Evolutionary conservation across 2,329 filamentous ascomycete species (phyloP).

Genomic region (Ophiocordyceps sinensis): DNA sequence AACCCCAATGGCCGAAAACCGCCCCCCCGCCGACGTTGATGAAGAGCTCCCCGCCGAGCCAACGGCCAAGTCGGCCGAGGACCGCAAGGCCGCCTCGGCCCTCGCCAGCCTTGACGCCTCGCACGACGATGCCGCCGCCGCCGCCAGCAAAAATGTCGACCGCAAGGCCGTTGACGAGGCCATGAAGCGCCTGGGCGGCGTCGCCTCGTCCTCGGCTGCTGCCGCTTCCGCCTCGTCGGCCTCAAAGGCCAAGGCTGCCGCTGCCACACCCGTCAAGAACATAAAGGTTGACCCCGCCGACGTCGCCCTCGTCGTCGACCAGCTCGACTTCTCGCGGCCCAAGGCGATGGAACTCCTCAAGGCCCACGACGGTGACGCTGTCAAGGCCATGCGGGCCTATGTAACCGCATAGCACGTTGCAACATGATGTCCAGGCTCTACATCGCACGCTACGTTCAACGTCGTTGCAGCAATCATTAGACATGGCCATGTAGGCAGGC

Average conservation of each 20-base stretch:
- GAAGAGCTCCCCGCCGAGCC: slow-evolving; percentile 32
- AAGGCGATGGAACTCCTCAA: slow-evolving; percentile 65
- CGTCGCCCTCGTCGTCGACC: slow-evolving; percentile 54
- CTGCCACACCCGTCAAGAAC: slow-evolving; percentile 37
- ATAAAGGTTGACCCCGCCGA: slow-evolving; percentile 65
- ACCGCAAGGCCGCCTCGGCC: slow-evolving; percentile 62
- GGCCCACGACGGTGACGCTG: slow-evolving; percentile 53
- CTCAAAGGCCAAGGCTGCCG: slow-evolving; percentile 58
- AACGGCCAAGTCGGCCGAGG: slow-evolving; percentile 51
- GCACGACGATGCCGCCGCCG: slow-evolving; percentile 31
- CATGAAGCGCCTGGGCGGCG: slow-evolving; percentile 45
- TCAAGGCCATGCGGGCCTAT: slow-evolving; percentile 51
- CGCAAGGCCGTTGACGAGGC: slow-evolving; percentile 57
- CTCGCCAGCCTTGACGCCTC: slow-evolving; percentile 52
- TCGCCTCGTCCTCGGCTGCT: slow-evolving; percentile 15
- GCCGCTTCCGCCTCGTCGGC: slow-evolving; percentile 14
- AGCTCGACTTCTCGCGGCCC: slow-evolving; percentile 55
- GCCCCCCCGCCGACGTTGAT: slow-evolving; percentile 44
- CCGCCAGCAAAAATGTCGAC: slow-evolving; percentile 43
- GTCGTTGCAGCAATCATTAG: too few relatives aligned
- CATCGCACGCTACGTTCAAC: too few relatives aligned
- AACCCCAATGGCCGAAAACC: slow-evolving; percentile 43
- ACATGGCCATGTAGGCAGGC: too few relatives aligned
- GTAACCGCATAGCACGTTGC: slow-evolving; percentile 8
- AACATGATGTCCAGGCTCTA: too few relatives aligned